phyloP scores from a whole-genome alignment of 768 basidiomycete genomes.

The Cystobasidium ongulense region DNA sequence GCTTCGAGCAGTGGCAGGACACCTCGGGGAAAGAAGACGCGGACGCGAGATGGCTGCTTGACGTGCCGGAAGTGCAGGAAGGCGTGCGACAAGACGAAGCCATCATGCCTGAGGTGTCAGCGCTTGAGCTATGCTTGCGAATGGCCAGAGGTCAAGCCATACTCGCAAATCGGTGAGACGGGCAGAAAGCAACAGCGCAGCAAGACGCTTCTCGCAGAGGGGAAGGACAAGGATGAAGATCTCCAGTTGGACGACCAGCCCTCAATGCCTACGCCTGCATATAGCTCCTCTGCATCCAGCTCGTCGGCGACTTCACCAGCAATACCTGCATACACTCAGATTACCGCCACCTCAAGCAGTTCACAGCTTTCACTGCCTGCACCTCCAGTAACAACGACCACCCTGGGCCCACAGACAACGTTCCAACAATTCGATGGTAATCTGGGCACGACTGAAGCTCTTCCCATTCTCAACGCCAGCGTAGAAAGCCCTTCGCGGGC shows the following conservation, averaged over 20 bases:
- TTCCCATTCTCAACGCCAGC: neutral
- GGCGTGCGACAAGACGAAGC: neutral
- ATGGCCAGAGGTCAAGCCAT: neutral
- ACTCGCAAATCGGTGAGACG: neutral
- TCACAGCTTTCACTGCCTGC: neutral
- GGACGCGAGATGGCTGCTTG: slow-evolving; percentile 6
- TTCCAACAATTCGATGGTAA: neutral
- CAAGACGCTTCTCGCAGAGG: neutral
- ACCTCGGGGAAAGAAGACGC: neutral
- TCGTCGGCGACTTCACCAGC: neutral
- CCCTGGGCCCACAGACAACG: too few relatives aligned
- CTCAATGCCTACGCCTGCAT: neutral
- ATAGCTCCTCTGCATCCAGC: neutral
- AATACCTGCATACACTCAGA: neutral
- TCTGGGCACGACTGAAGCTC: neutral
- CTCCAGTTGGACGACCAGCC: neutral
- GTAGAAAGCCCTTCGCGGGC: neutral
- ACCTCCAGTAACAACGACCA: neutral
- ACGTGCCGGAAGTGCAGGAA: slow-evolving; percentile 3
- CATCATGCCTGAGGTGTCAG: neutral
- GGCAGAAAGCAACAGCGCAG: neutral
- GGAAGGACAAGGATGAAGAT: neutral
- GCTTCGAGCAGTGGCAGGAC: neutral
- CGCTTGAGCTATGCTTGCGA: neutral
- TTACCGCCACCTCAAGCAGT: neutral